These are phyloP conservation scores for Geosmithia putterillii DNA, from an alignment of 2,329 filamentous ascomycete genomes.

Conservation along the genomic window DNA sequence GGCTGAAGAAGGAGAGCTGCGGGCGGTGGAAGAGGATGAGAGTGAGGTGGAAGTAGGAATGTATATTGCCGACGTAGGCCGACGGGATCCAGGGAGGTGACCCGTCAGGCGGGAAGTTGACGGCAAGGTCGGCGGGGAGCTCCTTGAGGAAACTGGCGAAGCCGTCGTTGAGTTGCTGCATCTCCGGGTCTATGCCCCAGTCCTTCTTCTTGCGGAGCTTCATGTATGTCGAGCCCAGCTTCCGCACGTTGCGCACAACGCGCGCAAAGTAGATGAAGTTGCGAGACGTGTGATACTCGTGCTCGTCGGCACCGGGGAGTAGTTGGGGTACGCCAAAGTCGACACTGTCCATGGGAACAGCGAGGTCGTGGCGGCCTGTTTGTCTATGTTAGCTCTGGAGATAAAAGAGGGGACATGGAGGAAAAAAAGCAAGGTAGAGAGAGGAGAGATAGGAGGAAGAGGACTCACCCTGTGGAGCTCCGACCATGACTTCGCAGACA, in stretches of 20 bases:
- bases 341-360: slow-evolving; percentile 62
- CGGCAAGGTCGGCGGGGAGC: slow-evolving; percentile 64
- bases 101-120: slow-evolving; percentile 67
- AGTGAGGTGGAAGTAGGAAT: slow-evolving; percentile 77
- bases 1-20: slow-evolving; percentile 68
- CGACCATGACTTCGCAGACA: slow-evolving; percentile 82
- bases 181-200: slow-evolving; percentile 78
- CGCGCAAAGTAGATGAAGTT: slow-evolving; percentile 76
- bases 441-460: not conserved
- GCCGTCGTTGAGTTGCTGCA: slow-evolving; percentile 66
- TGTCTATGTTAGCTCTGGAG: not conserved
- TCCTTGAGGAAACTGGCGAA: slow-evolving; percentile 65
- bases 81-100: slow-evolving; percentile 75
- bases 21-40: slow-evolving; percentile 82
- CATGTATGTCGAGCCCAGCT: slow-evolving; percentile 64
- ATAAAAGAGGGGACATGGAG: not conserved
- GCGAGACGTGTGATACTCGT: slow-evolving; percentile 65
- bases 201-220: slow-evolving; percentile 66
- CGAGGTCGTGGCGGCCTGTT: slow-evolving; percentile 66
- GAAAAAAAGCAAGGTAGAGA: not conserved
- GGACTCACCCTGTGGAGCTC: slow-evolving; percentile 69
- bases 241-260: slow-evolving; percentile 64
- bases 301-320: slow-evolving; percentile 55
- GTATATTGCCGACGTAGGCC: slow-evolving; percentile 79
- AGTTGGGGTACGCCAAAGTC: slow-evolving; percentile 58